Conservation (phyloP, 768 basidiomycete species). For the Amanita jacksonii region DNA sequence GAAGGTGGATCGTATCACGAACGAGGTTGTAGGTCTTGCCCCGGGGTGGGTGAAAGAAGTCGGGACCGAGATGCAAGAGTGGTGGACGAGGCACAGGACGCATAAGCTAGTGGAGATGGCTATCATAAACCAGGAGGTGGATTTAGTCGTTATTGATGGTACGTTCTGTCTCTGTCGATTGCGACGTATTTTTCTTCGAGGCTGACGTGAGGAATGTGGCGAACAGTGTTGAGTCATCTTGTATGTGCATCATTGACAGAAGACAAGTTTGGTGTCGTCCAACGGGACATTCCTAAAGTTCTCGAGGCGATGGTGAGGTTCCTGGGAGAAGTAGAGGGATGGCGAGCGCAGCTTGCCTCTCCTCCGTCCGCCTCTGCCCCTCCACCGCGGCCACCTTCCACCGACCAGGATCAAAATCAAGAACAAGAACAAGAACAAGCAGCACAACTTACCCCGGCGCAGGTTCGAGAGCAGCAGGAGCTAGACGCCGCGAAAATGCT, state of each 20-base stretch:
- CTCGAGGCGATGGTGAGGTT: slow-evolving; percentile 68
- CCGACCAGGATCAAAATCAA: neutral
- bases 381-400: neutral
- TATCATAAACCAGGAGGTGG: slow-evolving; percentile 53
- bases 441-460: slow-evolving; percentile 29
- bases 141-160: slow-evolving; percentile 58
- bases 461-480: slow-evolving; percentile 30
- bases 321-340: slow-evolving; percentile 56
- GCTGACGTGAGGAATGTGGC: no score
- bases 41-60: slow-evolving; percentile 3
- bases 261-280: slow-evolving; percentile 76
- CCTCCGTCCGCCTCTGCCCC: slow-evolving; percentile 9
- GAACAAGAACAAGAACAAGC: slow-evolving; percentile 22
- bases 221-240: slow-evolving; percentile 61
- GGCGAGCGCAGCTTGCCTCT: slow-evolving; percentile 42
- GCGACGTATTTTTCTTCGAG: neutral
- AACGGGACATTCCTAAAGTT: slow-evolving; percentile 75
- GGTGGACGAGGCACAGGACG: slow-evolving; percentile 52
- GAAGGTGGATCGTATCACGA: slow-evolving; percentile 1
- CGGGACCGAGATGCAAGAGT: slow-evolving; percentile 15
- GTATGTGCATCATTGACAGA: slow-evolving; percentile 67
- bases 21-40: neutral
- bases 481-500: slow-evolving; percentile 45
- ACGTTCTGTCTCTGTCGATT: slow-evolving; percentile 10
- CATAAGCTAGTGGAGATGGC: slow-evolving; percentile 43